These are phyloP conservation scores for Podospora pseudocomata DNA, from an alignment of 495 filamentous ascomycete genomes.

Conservation along the genomic window DNA sequence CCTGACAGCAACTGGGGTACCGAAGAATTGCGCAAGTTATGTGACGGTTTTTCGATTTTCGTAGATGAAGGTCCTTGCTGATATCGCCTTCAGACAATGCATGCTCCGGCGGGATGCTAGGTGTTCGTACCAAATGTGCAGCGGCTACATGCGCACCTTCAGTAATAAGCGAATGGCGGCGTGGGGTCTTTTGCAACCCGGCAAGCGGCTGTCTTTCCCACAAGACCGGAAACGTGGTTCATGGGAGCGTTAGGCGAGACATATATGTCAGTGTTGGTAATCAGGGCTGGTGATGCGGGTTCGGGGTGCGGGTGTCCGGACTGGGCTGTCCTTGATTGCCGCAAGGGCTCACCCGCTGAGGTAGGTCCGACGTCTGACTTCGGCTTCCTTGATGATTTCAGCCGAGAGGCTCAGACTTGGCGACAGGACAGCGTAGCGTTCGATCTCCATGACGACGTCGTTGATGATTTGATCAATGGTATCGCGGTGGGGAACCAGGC, in stretches of 20 bases:
- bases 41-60: conserved; percentile 6
- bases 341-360: conserved; percentile 40
- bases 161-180: conserved; percentile 24
- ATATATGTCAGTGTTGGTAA: conserved; percentile 7
- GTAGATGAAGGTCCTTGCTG: not conserved
- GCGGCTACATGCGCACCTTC: conserved; percentile 20
- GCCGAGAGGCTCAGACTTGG: conserved; percentile 68
- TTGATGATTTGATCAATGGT: conserved; percentile 71
- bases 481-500: conserved; percentile 50
- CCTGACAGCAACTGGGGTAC: not conserved
- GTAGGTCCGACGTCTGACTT: conserved; percentile 59
- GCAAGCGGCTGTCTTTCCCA: conserved; percentile 20
- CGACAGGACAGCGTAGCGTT: conserved; percentile 67
- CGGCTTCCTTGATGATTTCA: conserved; percentile 76
- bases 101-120: conserved; percentile 15
- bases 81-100: not conserved
- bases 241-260: conserved; percentile 16
- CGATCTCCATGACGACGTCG: conserved; percentile 67
- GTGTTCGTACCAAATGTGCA: conserved; percentile 16
- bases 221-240: conserved; percentile 27
- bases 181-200: conserved; percentile 16
- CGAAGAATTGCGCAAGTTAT: not conserved
- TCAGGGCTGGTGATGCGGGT: conserved; percentile 1
- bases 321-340: conserved; percentile 3
- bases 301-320: not conserved